Conservation (phyloP, 768 basidiomycete species). For the Paxillus involutus region DNA sequence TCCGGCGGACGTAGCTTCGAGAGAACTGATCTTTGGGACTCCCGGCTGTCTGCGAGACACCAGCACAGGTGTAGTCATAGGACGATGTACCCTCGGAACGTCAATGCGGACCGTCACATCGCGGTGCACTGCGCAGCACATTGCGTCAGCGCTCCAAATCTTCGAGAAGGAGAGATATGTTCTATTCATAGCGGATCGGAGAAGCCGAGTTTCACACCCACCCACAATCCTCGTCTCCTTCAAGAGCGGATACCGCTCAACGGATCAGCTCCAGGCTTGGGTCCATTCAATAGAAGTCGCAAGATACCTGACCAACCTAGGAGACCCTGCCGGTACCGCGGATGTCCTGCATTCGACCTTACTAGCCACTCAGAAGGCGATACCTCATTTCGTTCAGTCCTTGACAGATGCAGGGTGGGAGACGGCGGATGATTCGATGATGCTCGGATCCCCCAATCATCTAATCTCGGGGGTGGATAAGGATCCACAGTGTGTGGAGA, state of each 20-base stretch:
- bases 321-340: background rate
- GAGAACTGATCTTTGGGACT: slow-evolving; percentile 45
- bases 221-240: slow-evolving; percentile 44
- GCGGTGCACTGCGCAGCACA: slow-evolving; percentile 10
- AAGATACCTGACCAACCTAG: background rate
- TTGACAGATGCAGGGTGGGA: slow-evolving; percentile 38
- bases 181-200: slow-evolving; percentile 43
- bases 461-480: slow-evolving; percentile 18
- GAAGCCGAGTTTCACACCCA: background rate
- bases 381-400: slow-evolving; percentile 20
- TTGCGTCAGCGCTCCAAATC: slow-evolving; percentile 34
- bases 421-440: slow-evolving; percentile 29
- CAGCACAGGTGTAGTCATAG: slow-evolving; percentile 34
- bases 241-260: slow-evolving; percentile 45
- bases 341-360: slow-evolving; percentile 13
- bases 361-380: slow-evolving; percentile 5
- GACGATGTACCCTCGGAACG: slow-evolving; percentile 51
- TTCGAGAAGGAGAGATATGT: slow-evolving; percentile 50
- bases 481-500: background rate
- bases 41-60: slow-evolving; percentile 41
- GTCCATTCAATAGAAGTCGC: slow-evolving; percentile 24
- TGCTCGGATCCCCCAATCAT: slow-evolving; percentile 27
- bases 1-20: slow-evolving; percentile 39
- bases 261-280: slow-evolving; percentile 62
- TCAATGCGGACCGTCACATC: slow-evolving; percentile 33